Evolutionary conservation across 2,329 filamentous ascomycete genomes (phyloP), one percentile per base, ranked within the genome.

Genomic region (Colletotrichum siamense): DNA sequence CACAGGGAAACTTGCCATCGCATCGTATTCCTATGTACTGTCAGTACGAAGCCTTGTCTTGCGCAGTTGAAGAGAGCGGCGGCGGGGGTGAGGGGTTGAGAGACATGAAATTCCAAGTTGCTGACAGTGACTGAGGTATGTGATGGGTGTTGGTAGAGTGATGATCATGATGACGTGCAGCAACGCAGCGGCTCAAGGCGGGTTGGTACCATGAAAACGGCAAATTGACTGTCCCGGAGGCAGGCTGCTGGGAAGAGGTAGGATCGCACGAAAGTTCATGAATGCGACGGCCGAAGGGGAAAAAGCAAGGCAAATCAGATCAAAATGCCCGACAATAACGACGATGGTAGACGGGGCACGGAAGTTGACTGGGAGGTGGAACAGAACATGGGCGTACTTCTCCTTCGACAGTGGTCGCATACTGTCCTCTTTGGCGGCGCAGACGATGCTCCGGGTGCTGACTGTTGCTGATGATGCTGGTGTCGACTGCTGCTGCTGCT

Each of bases 1-100:
- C 90, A 85, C 91, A 93, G 6, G 91, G 90, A 65, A 84, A 85
- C 68, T 84, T 80, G 68, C 86, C 86, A 79, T 88, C 86, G 79
- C 87, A 88, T 67, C 86, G 83, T 44, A 88, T 88, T 78, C 87
- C 86, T 88, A 64, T 10, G 10, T 4, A 13, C 6, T 22, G 65
- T 76, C 16, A 75, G 71, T 28, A 36, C 7, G 44, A 10, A 18
- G 59, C 34, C n/a, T 15, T 52, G 22, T 44, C 30, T 12, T n/a
- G 24, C 34, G 30, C n/a, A 18, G 39, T 18, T 36, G 26, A 12
- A 7, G 10, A 36, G 6, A 34, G 22, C 34, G 13, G 61, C 18
- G 65, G 34, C 26, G 68, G 57, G 57, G 49, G 12, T 52, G 44
- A 52, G 44, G 44, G 44, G 44, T 22, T 52, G 36, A 52, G 22